These are phyloP conservation scores for Neocucurbitaria cava DNA, from an alignment of 2,329 filamentous ascomycete species.

Conservation along the genomic window DNA sequence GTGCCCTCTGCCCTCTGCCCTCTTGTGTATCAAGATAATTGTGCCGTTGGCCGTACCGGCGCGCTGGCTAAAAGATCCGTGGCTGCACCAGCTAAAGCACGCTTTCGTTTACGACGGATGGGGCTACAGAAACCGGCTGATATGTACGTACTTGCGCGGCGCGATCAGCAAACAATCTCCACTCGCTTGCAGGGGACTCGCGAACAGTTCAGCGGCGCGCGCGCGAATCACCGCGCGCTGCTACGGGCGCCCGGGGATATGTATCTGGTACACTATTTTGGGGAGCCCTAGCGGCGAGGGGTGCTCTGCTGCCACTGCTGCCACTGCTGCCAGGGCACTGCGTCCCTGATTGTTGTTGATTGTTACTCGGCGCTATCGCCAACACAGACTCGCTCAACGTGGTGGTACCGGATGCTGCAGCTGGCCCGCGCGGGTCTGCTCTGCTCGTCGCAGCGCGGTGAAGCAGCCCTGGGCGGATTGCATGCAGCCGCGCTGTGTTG, in stretches of 20 bases:
- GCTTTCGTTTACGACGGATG: slow-evolving; percentile 27
- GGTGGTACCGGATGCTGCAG: slow-evolving; percentile 20
- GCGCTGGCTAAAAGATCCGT: slow-evolving; percentile 22
- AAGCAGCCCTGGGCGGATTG: slow-evolving; percentile 3
- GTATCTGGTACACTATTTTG: slow-evolving; percentile 42
- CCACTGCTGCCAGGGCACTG: slow-evolving; percentile 20
- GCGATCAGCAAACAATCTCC: slow-evolving; percentile 48
- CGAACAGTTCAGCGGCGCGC: slow-evolving; percentile 30
- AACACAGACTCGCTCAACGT: slow-evolving; percentile 21
- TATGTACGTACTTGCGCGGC: slow-evolving; percentile 31
- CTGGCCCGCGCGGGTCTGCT: neutral
- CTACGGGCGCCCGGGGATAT: slow-evolving; percentile 26
- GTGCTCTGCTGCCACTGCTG: slow-evolving; percentile 17
- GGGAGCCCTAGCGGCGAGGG: slow-evolving; percentile 35
- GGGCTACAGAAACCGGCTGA: slow-evolving; percentile 36
- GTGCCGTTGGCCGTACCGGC: slow-evolving; percentile 21
- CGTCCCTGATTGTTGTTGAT: slow-evolving; percentile 38
- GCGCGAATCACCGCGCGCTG: slow-evolving; percentile 39
- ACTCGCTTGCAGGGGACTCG: slow-evolving; percentile 41
- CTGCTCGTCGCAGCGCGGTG: slow-evolving; percentile 22
- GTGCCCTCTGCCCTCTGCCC: slow-evolving; percentile 4
- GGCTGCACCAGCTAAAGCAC: slow-evolving; percentile 33
- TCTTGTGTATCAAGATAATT: slow-evolving; percentile 13
- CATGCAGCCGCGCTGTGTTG: slow-evolving; percentile 1
- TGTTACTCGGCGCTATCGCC: slow-evolving; percentile 32